These are phyloP conservation scores for Bisporella sp. DNA, from an alignment of 2,329 filamentous ascomycete genomes.

Conservation along the genomic window DNA sequence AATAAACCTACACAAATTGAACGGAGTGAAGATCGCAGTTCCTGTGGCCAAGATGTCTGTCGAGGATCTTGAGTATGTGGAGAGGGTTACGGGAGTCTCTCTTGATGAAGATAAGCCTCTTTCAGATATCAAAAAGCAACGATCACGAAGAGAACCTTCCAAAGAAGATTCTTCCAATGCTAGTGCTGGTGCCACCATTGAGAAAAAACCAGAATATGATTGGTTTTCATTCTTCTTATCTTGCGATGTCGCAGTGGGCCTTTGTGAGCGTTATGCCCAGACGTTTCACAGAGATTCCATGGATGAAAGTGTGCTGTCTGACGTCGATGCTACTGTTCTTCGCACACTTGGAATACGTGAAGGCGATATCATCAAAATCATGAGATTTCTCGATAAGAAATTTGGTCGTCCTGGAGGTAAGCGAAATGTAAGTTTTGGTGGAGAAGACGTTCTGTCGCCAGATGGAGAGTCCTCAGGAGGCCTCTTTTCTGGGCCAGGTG, in stretches of 20 bases:
- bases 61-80: conserved; percentile 92
- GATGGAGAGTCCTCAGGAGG: conserved; percentile 56
- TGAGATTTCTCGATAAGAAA: conserved; percentile 78
- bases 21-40: conserved; percentile 97
- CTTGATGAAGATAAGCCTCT: conserved; percentile 89
- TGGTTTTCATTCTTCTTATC: conserved; percentile 99
- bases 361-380: conserved; percentile 93
- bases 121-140: conserved; percentile 62
- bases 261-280: conserved; percentile 90
- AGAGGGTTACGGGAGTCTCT: conserved; percentile 77
- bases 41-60: conserved; percentile 93
- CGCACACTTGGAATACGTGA: conserved; percentile 90
- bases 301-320: conserved; percentile 86
- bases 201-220: conserved; percentile 75
- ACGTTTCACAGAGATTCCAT: conserved; percentile 89
- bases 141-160: conserved; percentile 21
- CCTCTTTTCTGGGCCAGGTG: conserved; percentile 90
- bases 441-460: conserved; percentile 45
- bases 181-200: conserved; percentile 53
- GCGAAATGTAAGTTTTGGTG: conserved; percentile 45
- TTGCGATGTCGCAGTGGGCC: conserved; percentile 84
- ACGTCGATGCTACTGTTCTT: conserved; percentile 77
- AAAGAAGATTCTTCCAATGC: conserved; percentile 21
- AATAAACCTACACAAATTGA: conserved; percentile 95
- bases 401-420: conserved; percentile 59